These are phyloP conservation scores for Fusarium sp. DNA, from an alignment of 2,329 filamentous ascomycete genomes.

Conservation along the genomic window DNA sequence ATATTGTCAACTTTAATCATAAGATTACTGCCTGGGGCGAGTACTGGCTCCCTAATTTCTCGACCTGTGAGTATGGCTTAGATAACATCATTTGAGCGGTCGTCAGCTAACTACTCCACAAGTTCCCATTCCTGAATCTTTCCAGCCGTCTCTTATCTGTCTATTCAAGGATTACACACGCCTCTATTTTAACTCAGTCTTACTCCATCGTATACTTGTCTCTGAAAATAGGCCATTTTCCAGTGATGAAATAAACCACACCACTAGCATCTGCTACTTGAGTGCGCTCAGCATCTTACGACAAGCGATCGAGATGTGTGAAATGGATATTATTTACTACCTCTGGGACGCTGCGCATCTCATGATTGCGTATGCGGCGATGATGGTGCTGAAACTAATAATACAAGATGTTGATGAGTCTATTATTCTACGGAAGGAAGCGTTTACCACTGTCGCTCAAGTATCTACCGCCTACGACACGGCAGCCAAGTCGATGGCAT, in stretches of 20 bases:
- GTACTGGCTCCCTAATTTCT: neutral
- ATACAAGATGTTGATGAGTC: neutral
- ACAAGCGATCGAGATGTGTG: neutral
- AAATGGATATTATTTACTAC: neutral
- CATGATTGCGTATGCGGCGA: conserved; percentile 4
- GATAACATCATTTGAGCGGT: fast-evolving
- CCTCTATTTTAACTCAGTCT: neutral
- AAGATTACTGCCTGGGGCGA: neutral
- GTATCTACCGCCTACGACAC: neutral
- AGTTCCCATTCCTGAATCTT: neutral
- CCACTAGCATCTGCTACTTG: neutral
- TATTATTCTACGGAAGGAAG: neutral
- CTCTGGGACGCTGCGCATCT: conserved; percentile 3
- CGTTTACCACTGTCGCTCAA: neutral
- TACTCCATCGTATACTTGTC: neutral
- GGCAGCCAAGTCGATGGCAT: neutral
- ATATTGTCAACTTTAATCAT: neutral
- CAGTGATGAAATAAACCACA: neutral
- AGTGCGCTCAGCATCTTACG: neutral
- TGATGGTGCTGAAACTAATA: conserved; percentile 1
- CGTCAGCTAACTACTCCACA: neutral
- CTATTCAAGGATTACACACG: conserved; percentile 1
- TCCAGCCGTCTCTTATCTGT: neutral
- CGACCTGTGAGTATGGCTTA: neutral
- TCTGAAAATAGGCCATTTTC: neutral